These are phyloP conservation scores for Populus davidiana DNA, from an alignment of 345 rosid species.

Conservation along the genomic window DNA sequence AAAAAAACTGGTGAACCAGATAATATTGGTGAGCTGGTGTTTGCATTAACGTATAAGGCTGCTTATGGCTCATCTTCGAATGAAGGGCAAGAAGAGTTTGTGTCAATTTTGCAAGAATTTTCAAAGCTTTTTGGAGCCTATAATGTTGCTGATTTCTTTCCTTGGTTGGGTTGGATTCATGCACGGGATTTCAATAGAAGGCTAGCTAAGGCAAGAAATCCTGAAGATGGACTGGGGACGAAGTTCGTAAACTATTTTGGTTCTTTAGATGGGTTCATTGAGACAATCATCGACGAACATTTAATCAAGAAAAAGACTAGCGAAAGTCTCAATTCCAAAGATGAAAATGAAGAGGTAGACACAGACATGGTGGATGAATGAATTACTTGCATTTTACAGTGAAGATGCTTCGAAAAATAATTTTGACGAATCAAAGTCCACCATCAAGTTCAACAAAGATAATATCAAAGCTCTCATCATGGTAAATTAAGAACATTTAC, in stretches of 20 bases:
- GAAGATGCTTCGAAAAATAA: neutral
- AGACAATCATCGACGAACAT: constrained; percentile 26
- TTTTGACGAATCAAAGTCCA: neutral
- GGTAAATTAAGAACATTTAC: constrained; percentile 1
- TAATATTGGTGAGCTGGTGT: constrained; percentile 21
- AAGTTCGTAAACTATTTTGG: too few relatives aligned
- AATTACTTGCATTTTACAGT: constrained; percentile 19
- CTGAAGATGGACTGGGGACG: too few relatives aligned
- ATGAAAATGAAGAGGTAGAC: neutral
- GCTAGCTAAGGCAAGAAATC: constrained; percentile 12
- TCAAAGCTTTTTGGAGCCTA: constrained; percentile 32
- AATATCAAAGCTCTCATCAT: constrained; percentile 32
- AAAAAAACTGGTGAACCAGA: constrained; percentile 7
- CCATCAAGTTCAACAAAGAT: constrained; percentile 23
- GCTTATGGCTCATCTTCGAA: constrained; percentile 19
- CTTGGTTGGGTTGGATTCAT: constrained; percentile 25
- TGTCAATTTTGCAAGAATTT: constrained; percentile 24
- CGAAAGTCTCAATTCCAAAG: neutral
- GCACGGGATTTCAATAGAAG: constrained; percentile 9
- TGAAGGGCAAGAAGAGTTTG: constrained; percentile 27
- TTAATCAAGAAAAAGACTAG: constrained; percentile 1
- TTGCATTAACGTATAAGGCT: constrained; percentile 19
- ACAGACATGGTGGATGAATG: constrained; percentile 34
- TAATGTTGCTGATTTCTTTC: constrained; percentile 27
- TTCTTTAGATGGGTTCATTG: constrained; percentile 24